Evolutionary conservation across 768 basidiomycete species (phyloP), one percentile per base, ranked within the genome.

Genomic region (Naganishia vishniacii): DNA sequence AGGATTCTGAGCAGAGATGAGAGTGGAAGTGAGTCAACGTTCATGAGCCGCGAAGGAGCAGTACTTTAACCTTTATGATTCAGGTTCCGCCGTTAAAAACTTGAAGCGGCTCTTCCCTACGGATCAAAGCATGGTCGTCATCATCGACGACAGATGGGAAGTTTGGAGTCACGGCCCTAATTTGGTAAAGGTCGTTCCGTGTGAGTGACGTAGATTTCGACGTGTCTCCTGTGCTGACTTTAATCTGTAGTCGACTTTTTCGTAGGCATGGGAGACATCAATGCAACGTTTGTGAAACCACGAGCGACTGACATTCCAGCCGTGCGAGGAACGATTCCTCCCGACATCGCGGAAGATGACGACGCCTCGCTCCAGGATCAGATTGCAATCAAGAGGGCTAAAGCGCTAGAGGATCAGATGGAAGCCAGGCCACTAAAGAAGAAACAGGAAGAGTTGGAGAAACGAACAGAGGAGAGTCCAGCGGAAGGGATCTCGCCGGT

Each of bases 161-260:
- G 94, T 99, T 32, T 99, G 95, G 95, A 89, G 91, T 72, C 91
- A 91, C 84, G 89, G 89, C 72, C 91, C 93, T 1, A 97, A 99
- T 78, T 82, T 99, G 41, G 83, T 98, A 74, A 94, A 97, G 81
- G 94, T 98, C 64, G 84, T 97, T 25, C 94, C 94, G 61, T 99
- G 93, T 93, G 66, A 68, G 85, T 78, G 31, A 62, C 16, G n/a
- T n/a, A n/a, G 20, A 56, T 0, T 23, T 6, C 15, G 37, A 42
- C 5, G 23, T 46, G 28, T 20, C n/a, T n/a, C n/a, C n/a, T n/a
- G 7, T 47, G 48, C n/a, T 40, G 48, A 60, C 23, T 20, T 2
- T 13, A 25, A 29, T 25, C n/a, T 63, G 32, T 69, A 97, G 94
- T 93, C 72, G 94, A 98, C 73, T 99, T 99, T 79, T 99, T 97